Evolutionary conservation across 208 protist genomes (phyloP), one percentile per base, ranked within the genome.

Genomic region (Acanthamoeba quina): DNA sequence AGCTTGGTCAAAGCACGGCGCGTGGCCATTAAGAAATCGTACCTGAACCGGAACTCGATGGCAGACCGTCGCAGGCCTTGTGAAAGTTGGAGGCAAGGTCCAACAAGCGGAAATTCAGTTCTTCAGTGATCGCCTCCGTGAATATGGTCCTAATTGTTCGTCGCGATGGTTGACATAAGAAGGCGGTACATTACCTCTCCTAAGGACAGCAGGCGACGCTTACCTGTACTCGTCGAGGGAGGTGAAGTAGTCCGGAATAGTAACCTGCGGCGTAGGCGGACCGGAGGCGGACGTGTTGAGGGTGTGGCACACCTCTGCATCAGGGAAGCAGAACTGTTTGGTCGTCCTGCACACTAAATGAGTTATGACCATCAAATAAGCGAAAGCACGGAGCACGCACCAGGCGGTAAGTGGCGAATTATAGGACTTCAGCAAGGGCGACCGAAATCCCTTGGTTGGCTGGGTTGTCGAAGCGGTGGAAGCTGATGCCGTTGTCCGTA

Each of bases 281-380:
- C 78, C 78, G n/a, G 78, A 34, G 15, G 60, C 62, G 3, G 58
- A 76, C 13, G 37, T 76, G 9, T 19, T n/a, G 5, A 94, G 37
- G 6, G 15, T 21, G 3, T 11, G 2, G 41, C 90, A 94, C 41
- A 83, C 34, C 0, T 94, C 52, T 0, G 62, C 70, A 47, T 83
- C 58, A 29, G 90, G 90, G 76, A 94, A 94, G 90, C 90, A 94
- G 56, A 37, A 83, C 11, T 94, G 64, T 31, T 83, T 58, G 19
- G 21, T 68, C 0, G 62, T 94, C 90, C 90, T 94, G 26, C 29
- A 37, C 37, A 13, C 3, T 64, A n/a, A 5, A 90, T 34, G 24
- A 64, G 10, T 49, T 6, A 90, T 4, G 9, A 10, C 6, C 3
- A 34, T 88, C 37, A 34, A 7, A 7, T 44, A 26, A 58, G 31